Base-by-base conservation (phyloP, 495 filamentous ascomycete genomes). In the Penicillium cataractarum region DNA sequence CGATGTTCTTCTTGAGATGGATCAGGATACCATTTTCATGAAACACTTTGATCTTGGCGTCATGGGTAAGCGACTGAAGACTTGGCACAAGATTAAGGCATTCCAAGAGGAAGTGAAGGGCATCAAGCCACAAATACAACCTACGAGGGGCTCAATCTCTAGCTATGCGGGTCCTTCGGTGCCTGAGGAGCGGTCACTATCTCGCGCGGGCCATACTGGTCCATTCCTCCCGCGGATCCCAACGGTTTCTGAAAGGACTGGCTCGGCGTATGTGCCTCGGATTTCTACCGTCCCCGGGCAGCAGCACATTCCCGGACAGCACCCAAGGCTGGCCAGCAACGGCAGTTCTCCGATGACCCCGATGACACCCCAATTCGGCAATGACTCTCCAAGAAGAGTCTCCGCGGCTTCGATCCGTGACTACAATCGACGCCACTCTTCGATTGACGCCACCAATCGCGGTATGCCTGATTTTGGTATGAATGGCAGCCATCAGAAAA, bases 31-130 rank as follows among this genome's bases (percentile, higher is more conserved):
- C 33, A 75, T 97, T 3, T 93, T 97, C 71, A 86, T 98, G 76
- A 97, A 97, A 74, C 94, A 95, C 56, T 92, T 98, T 64, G 92
- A 98, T 55, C 84, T 99, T 65, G 96, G 96, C 12, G 90, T 93
- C 10, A 91, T 97, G 61, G 93, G 93, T 6, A 82, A 87, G 62
- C 87, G 93, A 68, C 80, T 95, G 71, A 95, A 92, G 69, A 96
- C 90, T n/a, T 99, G 93, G 93, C 90, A 96, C 70, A 94, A 92
- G 71, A 90, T 97, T 67, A 94, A 93, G 73, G 79, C 84, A 3
- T 83, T 97, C 64, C 93, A 97, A 74, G 88, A 97, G 69, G 90
- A 97, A 69, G 87, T 93, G 55, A 83, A 84, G 64, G 75, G 76
- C 39, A 61, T 76, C 37, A 70, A 69, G 9, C 67, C 65, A 27